Evolutionary conservation across 1,284 basidiomycete species (phyloP).

Genomic region (Hymenochaete sp.): DNA sequence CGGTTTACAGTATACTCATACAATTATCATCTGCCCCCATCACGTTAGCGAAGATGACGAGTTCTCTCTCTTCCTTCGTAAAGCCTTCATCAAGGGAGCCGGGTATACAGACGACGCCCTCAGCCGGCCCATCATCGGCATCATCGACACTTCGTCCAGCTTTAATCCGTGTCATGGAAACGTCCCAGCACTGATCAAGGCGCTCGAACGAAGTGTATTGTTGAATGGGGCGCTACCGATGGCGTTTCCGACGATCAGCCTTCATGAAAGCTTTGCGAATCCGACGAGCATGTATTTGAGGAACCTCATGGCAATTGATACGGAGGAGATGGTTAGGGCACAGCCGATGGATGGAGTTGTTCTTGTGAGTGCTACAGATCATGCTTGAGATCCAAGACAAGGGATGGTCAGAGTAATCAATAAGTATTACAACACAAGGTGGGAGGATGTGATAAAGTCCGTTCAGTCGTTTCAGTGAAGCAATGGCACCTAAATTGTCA

Average conservation of each 20-base stretch:
- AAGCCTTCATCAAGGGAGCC: conserved; percentile 32
- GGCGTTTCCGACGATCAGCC: conserved; percentile 28
- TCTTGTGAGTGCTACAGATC: conserved; percentile 17
- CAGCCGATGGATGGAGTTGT: conserved; percentile 29
- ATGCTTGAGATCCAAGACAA: neutral
- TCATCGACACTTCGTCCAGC: conserved; percentile 28
- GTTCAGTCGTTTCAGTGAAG: neutral
- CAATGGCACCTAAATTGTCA: conserved; percentile 1
- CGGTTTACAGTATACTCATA: neutral
- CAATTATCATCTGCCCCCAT: neutral
- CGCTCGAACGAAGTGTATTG: conserved; percentile 27
- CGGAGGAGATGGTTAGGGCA: conserved; percentile 30
- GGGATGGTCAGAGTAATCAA: neutral
- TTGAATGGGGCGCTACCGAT: conserved; percentile 27
- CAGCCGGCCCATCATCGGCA: conserved; percentile 27
- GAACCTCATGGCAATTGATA: conserved; percentile 29
- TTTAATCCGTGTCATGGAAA: conserved; percentile 31
- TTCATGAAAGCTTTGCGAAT: conserved; percentile 28
- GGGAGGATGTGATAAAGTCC: conserved; percentile 29
- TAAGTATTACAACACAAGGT: conserved; percentile 16
- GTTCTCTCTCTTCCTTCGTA: conserved; percentile 29
- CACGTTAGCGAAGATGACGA: conserved; percentile 25
- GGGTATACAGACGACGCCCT: conserved; percentile 29
- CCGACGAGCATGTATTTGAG: conserved; percentile 30
- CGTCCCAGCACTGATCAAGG: conserved; percentile 25